Conservation (phyloP, 805 yeast species). For the Starmerella sp. region DNA sequence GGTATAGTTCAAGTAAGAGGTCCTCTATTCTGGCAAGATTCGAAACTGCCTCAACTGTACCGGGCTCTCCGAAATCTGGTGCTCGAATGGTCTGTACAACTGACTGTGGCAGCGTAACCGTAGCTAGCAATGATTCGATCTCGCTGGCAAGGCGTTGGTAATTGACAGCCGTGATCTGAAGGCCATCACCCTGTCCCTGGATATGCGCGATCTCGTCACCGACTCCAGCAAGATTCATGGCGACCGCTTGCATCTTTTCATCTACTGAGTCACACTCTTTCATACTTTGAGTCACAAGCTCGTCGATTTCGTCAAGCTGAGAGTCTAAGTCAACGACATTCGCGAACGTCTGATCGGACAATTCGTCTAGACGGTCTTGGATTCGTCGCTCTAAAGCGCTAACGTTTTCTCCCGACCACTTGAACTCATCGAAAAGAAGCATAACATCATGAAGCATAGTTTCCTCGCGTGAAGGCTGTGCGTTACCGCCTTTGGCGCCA, state of each 20-base stretch:
- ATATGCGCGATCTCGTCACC: slow-evolving; percentile 58
- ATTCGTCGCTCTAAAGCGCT: slow-evolving; percentile 47
- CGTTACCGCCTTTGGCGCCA: not conserved
- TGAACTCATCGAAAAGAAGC: slow-evolving; percentile 54
- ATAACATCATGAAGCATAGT: slow-evolving; percentile 38
- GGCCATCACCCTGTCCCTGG: slow-evolving; percentile 65
- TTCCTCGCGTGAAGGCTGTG: not conserved
- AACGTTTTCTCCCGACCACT: slow-evolving; percentile 60
- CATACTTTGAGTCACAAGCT: slow-evolving; percentile 36
- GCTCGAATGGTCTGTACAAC: slow-evolving; percentile 40
- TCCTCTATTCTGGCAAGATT: slow-evolving; percentile 41
- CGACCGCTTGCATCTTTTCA: slow-evolving; percentile 43
- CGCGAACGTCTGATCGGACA: slow-evolving; percentile 53
- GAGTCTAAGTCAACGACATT: slow-evolving; percentile 42
- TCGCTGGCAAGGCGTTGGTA: slow-evolving; percentile 65
- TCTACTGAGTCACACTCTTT: slow-evolving; percentile 46
- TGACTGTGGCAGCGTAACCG: slow-evolving; percentile 53
- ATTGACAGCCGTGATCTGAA: slow-evolving; percentile 74
- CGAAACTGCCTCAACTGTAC: slow-evolving; percentile 31
- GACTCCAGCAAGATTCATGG: slow-evolving; percentile 52
- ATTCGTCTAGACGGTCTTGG: slow-evolving; percentile 44
- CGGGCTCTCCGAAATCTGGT: slow-evolving; percentile 32
- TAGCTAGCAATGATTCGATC: slow-evolving; percentile 52
- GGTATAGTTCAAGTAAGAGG: slow-evolving; percentile 44
- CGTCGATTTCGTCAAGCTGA: slow-evolving; percentile 35